Conservation (phyloP, 2,329 filamentous ascomycete species). For the Trichoderma guizhouense region DNA sequence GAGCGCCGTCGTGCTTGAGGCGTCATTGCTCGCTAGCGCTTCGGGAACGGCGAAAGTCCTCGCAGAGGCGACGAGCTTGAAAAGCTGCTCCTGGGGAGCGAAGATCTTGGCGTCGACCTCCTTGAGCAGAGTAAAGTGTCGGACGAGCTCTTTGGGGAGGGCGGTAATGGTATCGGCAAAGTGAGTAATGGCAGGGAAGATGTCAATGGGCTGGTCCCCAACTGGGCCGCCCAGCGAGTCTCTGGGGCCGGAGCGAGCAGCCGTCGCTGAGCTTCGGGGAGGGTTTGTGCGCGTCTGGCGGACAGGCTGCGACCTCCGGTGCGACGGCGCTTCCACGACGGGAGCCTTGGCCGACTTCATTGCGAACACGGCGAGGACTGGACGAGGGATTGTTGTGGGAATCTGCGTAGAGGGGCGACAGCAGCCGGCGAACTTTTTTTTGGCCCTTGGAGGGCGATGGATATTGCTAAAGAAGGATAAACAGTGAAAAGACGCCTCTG, state of each 20-base stretch:
- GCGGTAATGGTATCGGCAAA: conserved; percentile 92
- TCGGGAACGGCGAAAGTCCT: conserved; percentile 49
- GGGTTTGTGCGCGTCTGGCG: conserved; percentile 65
- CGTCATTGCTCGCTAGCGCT: conserved; percentile 43
- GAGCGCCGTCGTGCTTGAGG: conserved; percentile 40
- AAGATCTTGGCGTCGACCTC: conserved; percentile 98
- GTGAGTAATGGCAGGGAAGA: conserved; percentile 64
- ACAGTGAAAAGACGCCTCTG: conserved; percentile 18
- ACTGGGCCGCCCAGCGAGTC: conserved; percentile 44
- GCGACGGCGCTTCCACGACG: conserved; percentile 43
- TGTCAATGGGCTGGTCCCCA: conserved; percentile 60
- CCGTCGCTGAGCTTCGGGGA: conserved; percentile 50
- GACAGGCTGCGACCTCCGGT: conserved; percentile 60
- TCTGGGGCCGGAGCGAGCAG: conserved; percentile 43
- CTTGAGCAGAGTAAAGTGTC: conserved; percentile 92
- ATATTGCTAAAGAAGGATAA: neutral
- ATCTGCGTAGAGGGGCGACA: conserved; percentile 5
- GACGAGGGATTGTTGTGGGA: neutral
- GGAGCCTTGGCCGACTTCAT: conserved; percentile 57
- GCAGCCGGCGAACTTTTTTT: conserved; percentile 6
- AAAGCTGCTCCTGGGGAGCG: conserved; percentile 77
- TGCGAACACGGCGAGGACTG: conserved; percentile 29
- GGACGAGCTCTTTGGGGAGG: conserved; percentile 89
- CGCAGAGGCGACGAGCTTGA: conserved; percentile 68
- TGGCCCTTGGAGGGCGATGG: neutral